Evolutionary conservation across 2,329 filamentous ascomycete genomes (phyloP).

Genomic region (Arachnomyces sp.): DNA sequence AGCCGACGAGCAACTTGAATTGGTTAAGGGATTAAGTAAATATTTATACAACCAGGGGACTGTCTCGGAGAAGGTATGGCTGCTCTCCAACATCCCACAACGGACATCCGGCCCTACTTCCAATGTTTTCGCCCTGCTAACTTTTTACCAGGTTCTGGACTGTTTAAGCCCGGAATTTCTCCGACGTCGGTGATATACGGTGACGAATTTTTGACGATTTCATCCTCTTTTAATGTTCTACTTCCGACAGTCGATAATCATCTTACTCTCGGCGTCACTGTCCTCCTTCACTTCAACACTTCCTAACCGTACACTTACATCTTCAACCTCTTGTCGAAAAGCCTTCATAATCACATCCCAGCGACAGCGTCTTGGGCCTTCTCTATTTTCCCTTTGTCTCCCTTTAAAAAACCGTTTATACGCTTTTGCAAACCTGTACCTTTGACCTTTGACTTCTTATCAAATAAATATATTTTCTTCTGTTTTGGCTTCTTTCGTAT

Average conservation of each 20-base stretch:
- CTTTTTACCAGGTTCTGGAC: constrained; percentile 24
- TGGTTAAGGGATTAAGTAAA: constrained; percentile 55
- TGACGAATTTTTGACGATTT: constrained; percentile 9
- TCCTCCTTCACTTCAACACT: constrained; percentile 1
- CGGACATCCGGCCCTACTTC: neutral
- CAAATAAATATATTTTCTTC: constrained; percentile 8
- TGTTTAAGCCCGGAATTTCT: constrained; percentile 30
- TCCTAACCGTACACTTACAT: no score
- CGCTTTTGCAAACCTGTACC: constrained; percentile 2
- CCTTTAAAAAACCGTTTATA: no score
- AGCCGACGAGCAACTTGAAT: constrained; percentile 81
- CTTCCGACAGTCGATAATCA: constrained; percentile 12
- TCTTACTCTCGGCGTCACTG: constrained; percentile 7
- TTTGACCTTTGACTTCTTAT: neutral
- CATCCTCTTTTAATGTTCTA: constrained; percentile 5
- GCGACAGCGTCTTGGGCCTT: neutral
- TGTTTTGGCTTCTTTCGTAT: constrained; percentile 9
- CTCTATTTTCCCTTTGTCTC: neutral
- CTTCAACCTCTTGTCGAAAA: neutral
- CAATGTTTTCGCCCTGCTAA: constrained; percentile 17
- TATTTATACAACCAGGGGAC: constrained; percentile 58
- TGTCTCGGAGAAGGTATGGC: constrained; percentile 46
- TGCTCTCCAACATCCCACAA: neutral
- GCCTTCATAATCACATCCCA: no score
- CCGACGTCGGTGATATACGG: constrained; percentile 21